Conservation (phyloP, 345 rosid genomes). For the Salix arbutifolia region DNA sequence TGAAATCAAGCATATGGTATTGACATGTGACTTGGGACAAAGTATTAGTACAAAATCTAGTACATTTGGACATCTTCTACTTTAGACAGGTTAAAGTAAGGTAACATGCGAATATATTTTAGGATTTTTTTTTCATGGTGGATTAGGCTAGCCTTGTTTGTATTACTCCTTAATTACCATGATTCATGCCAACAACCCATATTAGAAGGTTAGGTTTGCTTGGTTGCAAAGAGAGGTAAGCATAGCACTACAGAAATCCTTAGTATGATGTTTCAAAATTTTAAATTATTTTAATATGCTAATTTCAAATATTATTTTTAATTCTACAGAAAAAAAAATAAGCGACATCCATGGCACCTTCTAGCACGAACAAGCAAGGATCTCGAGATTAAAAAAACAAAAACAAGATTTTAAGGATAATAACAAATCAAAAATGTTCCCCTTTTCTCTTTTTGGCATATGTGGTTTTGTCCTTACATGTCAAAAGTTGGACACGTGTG, state of each 20-base stretch:
- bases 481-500: no score
- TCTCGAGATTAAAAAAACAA: no score
- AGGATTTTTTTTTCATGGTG: background rate
- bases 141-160: background rate
- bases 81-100: background rate
- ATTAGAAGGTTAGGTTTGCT: background rate
- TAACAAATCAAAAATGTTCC: no score
- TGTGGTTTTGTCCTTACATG: no score
- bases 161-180: background rate
- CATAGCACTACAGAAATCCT: background rate
- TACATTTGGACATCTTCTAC: background rate
- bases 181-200: background rate
- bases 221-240: background rate
- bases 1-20: slow-evolving; percentile 30
- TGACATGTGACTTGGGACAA: slow-evolving; percentile 27
- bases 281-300: no score
- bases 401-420: no score
- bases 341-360: no score
- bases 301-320: no score
- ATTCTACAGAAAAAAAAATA: no score
- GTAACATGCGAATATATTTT: background rate
- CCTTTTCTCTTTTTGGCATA: no score
- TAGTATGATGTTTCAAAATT: no score
- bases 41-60: background rate
- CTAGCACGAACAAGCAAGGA: no score